Percentiles rank a stretch among this genome's conserved stretches.
These are phyloP conservation scores for Aspergillus sergii DNA, from an alignment of 2,329 filamentous ascomycete species.

Conservation along the genomic window DNA sequence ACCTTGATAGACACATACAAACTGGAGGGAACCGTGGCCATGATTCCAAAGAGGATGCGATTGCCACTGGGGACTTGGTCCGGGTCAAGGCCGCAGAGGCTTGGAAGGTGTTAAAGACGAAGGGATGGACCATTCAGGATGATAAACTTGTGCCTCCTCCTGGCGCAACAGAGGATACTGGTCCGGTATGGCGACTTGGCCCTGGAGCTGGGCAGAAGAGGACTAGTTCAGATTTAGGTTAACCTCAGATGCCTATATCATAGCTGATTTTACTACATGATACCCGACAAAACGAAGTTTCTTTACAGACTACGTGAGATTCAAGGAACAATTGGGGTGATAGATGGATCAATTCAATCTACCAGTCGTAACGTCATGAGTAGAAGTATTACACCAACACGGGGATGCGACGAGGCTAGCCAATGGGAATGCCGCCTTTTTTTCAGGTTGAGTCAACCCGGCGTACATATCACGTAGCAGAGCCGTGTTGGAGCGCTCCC, in stretches of 20 bases:
- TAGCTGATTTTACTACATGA: slow-evolving; percentile 17
- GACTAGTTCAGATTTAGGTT: slow-evolving; percentile 13
- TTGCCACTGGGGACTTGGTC: slow-evolving; percentile 84
- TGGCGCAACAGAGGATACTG: slow-evolving; percentile 16
- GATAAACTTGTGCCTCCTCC: slow-evolving; percentile 43
- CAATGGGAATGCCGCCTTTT: slow-evolving; percentile 12
- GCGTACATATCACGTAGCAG: not conserved
- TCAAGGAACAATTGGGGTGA: slow-evolving; percentile 13
- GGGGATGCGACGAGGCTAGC: slow-evolving; percentile 8
- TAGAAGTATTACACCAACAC: slow-evolving; percentile 21
- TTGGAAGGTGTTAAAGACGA: slow-evolving; percentile 67
- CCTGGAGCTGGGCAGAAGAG: slow-evolving; percentile 31
- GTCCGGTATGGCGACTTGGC: slow-evolving; percentile 19
- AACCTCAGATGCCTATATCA: not conserved
- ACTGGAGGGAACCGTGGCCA: slow-evolving; percentile 69
- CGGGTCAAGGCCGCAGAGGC: slow-evolving; percentile 68
- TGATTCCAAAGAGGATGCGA: slow-evolving; percentile 89
- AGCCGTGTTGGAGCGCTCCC: slow-evolving; percentile 7
- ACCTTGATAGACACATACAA: slow-evolving; percentile 78
- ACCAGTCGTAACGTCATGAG: slow-evolving; percentile 37
- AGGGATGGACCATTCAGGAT: slow-evolving; percentile 67
- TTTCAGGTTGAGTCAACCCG: slow-evolving; percentile 14
- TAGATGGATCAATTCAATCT: slow-evolving; percentile 30
- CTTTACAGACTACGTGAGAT: not conserved
- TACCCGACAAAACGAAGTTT: slow-evolving; percentile 7